A percentile compares a stretch with the other conserved stretches of the same genome.
Conservation (phyloP, 345 rosid species). For the Punica granatum region DNA sequence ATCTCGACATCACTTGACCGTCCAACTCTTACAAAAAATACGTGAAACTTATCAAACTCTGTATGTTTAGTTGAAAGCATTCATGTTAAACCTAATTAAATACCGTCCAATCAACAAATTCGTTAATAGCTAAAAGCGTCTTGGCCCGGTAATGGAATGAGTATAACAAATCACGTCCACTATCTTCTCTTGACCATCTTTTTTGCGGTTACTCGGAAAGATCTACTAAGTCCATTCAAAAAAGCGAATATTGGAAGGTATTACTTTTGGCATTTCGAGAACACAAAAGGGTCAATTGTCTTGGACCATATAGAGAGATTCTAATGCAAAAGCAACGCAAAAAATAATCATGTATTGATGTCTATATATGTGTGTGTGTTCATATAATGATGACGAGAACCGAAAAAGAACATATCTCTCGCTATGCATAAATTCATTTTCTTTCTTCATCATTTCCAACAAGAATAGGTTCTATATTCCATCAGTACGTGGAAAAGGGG, state of each 20-base stretch:
- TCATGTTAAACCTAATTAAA: no score
- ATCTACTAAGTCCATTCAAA: neutral
- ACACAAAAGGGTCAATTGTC: slow-evolving; percentile 2
- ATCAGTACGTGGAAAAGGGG: slow-evolving; percentile 1
- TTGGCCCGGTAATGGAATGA: neutral
- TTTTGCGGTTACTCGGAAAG: no score
- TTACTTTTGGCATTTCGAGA: neutral
- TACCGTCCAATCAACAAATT: no score
- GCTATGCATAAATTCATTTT: slow-evolving; percentile 6
- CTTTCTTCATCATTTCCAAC: slow-evolving; percentile 12
- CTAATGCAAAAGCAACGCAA: neutral
- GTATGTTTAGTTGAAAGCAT: no score
- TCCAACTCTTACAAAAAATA: no score
- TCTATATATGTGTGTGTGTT: neutral
- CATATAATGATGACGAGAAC: neutral
- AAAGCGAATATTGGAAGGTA: neutral
- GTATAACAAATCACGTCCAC: neutral
- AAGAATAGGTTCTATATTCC: slow-evolving; percentile 14
- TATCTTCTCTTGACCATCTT: neutral
- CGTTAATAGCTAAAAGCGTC: no score
- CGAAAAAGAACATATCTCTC: neutral
- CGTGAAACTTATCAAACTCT: no score
- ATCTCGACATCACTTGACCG: no score
- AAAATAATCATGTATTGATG: neutral
- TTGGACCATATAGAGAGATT: slow-evolving; percentile 15